These are phyloP conservation scores for Xylariaceae sp. DNA, from an alignment of 2,329 filamentous ascomycete genomes.

Conservation along the genomic window DNA sequence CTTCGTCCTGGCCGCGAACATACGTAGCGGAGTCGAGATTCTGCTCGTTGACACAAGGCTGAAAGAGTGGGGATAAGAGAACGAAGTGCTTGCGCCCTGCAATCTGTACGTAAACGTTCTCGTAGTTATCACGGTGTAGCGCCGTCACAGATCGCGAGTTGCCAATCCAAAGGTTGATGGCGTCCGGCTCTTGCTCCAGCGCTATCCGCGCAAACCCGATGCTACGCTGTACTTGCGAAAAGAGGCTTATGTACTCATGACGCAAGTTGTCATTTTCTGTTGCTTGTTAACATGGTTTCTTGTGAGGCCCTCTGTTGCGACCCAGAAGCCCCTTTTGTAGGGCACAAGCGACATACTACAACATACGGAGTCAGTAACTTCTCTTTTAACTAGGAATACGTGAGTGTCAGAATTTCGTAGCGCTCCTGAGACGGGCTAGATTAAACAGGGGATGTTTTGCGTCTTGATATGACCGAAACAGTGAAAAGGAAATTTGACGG, in stretches of 20 bases:
- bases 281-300: conserved; percentile 3
- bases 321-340: too few species aligned
- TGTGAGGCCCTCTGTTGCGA: conserved; percentile 1
- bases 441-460: too few species aligned
- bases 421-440: too few species aligned
- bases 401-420: too few species aligned
- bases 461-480: too few species aligned
- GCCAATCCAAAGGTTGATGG: conserved; percentile 84
- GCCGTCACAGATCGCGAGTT: conserved; percentile 73
- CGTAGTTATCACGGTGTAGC: conserved; percentile 82
- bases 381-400: too few species aligned
- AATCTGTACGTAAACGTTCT: conserved; percentile 83
- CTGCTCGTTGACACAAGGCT: conserved; percentile 71
- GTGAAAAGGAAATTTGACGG: too few species aligned
- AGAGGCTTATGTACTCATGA: conserved; percentile 70
- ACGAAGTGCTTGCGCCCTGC: conserved; percentile 76
- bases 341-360: too few species aligned
- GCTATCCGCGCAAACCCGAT: conserved; percentile 78
- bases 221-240: conserved; percentile 64
- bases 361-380: too few species aligned
- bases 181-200: conserved; percentile 67
- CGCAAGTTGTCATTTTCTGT: conserved; percentile 81
- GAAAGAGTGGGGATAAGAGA: conserved; percentile 73
- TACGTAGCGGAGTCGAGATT: conserved; percentile 65
- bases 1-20: conserved; percentile 37